Evolutionary conservation across 202 grass and related monocot genomes (phyloP).

Genomic region (Brachypodium distachyon): DNA sequence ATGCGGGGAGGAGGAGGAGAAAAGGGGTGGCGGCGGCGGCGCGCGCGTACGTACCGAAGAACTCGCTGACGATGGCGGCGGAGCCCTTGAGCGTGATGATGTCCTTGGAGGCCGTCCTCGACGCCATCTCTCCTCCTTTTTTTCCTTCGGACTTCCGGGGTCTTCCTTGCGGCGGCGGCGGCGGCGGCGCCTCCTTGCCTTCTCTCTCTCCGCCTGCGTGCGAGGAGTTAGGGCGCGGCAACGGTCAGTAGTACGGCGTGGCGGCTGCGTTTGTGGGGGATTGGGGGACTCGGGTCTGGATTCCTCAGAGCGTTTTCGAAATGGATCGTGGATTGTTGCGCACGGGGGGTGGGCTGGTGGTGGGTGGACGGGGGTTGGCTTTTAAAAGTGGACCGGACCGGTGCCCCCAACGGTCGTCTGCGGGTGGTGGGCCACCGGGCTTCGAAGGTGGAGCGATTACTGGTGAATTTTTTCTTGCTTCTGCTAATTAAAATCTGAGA

Average conservation of each 20-base stretch:
- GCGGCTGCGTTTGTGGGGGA: not conserved
- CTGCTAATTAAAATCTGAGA: too few relatives aligned
- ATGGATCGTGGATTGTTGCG: not conserved
- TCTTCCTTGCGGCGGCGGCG: not conserved
- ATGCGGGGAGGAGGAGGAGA: not conserved
- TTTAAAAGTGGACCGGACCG: conserved; percentile 32
- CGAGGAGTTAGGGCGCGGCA: not conserved
- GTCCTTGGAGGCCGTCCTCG: conserved; percentile 85
- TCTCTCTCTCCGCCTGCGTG: not conserved
- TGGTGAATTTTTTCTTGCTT: too few relatives aligned
- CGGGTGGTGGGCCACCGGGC: conserved; percentile 8
- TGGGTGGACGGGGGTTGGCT: not conserved
- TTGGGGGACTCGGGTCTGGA: not conserved
- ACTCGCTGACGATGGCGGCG: conserved; percentile 95
- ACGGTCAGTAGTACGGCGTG: conserved; percentile 20
- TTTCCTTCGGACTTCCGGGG: not conserved
- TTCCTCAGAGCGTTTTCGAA: conserved; percentile 31
- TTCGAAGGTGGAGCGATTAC: not conserved
- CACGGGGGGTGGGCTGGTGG: not conserved
- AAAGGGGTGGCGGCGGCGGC: not conserved
- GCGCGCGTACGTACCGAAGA: conserved; percentile 53
- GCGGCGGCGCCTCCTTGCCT: not conserved
- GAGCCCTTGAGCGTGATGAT: conserved; percentile 97
- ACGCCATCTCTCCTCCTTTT: conserved; percentile 45
- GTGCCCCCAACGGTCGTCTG: conserved; percentile 45